Evolutionary conservation across 257 asterid species (phyloP), one percentile per base, ranked within the genome.

Genomic region (Penstemon davidsonii): DNA sequence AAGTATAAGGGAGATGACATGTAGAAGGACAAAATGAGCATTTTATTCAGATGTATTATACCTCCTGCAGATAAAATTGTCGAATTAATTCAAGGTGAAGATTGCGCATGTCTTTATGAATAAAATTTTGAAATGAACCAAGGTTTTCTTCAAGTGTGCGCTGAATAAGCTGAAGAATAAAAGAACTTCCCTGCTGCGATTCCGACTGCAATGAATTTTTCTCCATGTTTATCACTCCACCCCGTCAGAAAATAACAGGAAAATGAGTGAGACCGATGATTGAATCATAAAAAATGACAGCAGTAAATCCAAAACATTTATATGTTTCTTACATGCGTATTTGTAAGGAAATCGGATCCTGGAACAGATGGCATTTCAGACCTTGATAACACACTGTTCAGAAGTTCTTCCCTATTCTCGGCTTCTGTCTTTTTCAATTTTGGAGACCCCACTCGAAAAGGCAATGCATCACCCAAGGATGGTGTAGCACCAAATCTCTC

Each of bases 1-100:
- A 63, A 51, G 49, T 63, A 72, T 77, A 69, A 68, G 72, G 37
- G 59, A 5, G 18, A 39, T 8, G 5, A 33, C 60, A 33, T 4
- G 66, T 38, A 41, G 2, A 62, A 46, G 39, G 55, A 64, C 5
- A 4, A 41, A 44, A 68, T 39, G 55, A 9, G 44, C 13, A 19
- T 25, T 25, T 43, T 39, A 11, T 41, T 49, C 39, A 58, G 47
- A 70, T 19, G 62, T 70, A 64, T 25, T 25, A 25, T 84, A 94
- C 99, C 96, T 94, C 95, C 79, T 86, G 99, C 88, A 94, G 73
- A 66, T 94, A 96, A 72, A 86, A 91, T 56, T 94, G 97, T 75
- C 96, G 87, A 55, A 91, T 64, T 64, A 87, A 79, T 79, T 94
- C 97, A 33, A 94, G 70, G 66, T 94, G 96, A 75, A 94, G 96